These are phyloP conservation scores for Lactuca sativa DNA, from an alignment of 129 eudicot genomes.

Conservation along the genomic window DNA sequence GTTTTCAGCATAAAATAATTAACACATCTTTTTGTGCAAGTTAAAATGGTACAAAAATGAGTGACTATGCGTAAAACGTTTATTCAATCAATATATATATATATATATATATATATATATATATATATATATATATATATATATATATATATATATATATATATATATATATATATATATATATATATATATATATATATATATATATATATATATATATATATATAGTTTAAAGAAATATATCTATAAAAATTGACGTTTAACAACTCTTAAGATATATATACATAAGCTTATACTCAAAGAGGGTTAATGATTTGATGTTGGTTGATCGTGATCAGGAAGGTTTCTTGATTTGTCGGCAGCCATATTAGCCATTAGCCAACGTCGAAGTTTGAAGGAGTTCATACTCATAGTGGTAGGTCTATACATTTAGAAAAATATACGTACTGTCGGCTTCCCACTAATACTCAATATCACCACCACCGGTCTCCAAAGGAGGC, in stretches of 20 bases:
- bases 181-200: too few species aligned
- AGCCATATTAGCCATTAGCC: constrained; percentile 1
- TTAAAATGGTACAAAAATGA: too few species aligned
- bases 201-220: too few species aligned
- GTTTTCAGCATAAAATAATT: background rate
- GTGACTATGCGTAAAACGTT: background rate
- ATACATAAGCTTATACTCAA: too few species aligned
- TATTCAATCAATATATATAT: background rate
- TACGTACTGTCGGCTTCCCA: constrained; percentile 26
- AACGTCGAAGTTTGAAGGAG: background rate
- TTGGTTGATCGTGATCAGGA: background rate
- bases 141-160: too few species aligned
- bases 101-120: too few species aligned
- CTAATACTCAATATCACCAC: constrained; percentile 2
- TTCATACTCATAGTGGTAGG: constrained; percentile 11
- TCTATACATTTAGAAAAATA: constrained; percentile 2
- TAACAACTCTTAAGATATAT: background rate
- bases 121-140: too few species aligned
- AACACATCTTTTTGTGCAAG: too few species aligned
- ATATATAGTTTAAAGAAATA: background rate
- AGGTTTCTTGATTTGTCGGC: constrained; percentile 22
- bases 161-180: too few species aligned
- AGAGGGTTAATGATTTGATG: background rate
- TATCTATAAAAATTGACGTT: background rate
- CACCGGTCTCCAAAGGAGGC: constrained; percentile 30